Conservation (phyloP, 192 early-diverging fungal species). For the Mortierella claussenii region DNA sequence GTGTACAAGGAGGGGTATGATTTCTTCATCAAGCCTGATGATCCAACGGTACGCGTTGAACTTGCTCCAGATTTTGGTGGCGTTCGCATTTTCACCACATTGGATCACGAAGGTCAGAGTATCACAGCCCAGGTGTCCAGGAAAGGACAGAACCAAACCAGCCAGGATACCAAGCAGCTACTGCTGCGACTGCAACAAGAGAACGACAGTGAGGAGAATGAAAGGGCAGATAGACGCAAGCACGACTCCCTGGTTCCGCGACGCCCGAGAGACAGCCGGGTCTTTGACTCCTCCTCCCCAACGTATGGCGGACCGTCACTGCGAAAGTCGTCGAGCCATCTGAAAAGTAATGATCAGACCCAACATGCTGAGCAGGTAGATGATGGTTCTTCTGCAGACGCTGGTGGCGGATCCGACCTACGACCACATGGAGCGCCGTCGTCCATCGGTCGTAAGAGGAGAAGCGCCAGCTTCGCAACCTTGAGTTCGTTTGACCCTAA, state of each 20-base stretch:
- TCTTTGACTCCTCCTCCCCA: conserved; percentile 14
- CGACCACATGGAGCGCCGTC: conserved; percentile 27
- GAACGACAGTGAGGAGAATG: conserved; percentile 6
- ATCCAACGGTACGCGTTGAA: conserved; percentile 55
- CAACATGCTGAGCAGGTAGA: conserved; percentile 30
- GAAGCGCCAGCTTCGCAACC: conserved; percentile 42
- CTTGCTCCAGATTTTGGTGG: conserved; percentile 53
- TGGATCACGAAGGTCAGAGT: conserved; percentile 50
- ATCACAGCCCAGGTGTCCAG: conserved; percentile 45
- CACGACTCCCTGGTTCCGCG: conserved; percentile 18
- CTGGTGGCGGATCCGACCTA: conserved; percentile 41
- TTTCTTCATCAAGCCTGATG: conserved; percentile 53
- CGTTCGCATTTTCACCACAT: conserved; percentile 55
- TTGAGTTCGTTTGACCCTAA: conserved; percentile 45
- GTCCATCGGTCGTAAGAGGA: conserved; percentile 39
- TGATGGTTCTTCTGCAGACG: conserved; percentile 21
- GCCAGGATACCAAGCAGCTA: not conserved
- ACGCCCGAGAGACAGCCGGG: conserved; percentile 32
- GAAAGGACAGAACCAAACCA: conserved; percentile 24
- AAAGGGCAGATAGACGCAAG: conserved; percentile 1
- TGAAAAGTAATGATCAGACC: conserved; percentile 42
- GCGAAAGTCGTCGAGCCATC: conserved; percentile 33
- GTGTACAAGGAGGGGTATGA: conserved; percentile 60
- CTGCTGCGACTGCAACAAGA: not conserved
- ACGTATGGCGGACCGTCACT: conserved; percentile 29